A percentile compares a stretch with the other conserved stretches of the same genome.
Conservation (phyloP, 1,139 yeast genomes). For the Geotrichum histeridarum region DNA sequence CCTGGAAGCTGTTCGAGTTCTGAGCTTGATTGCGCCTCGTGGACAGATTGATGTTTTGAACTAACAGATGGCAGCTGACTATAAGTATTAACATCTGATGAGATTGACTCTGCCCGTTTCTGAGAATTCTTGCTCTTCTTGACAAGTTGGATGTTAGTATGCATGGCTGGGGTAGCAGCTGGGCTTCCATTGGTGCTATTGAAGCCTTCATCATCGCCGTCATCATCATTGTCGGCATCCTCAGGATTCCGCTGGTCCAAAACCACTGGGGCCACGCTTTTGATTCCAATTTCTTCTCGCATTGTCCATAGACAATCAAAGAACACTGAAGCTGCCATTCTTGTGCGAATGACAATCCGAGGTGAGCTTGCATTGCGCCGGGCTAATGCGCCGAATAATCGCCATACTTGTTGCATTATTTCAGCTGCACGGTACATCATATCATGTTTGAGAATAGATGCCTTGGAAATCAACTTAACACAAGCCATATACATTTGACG, state of each 20-base stretch:
- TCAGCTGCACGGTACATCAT: constrained; percentile 90
- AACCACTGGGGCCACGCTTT: constrained; percentile 36
- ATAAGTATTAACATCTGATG: too few species aligned
- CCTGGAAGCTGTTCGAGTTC: too few species aligned
- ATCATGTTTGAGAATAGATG: constrained; percentile 83
- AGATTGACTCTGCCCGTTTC: too few species aligned
- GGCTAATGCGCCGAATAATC: constrained; percentile 58
- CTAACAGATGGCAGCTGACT: too few species aligned
- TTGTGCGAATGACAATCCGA: constrained; percentile 55
- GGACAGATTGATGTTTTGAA: too few species aligned
- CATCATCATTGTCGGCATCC: constrained; percentile 21
- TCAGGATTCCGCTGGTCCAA: constrained; percentile 30
- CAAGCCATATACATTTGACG: constrained; percentile 68
- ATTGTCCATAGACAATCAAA: constrained; percentile 83
- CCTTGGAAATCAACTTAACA: constrained; percentile 62
- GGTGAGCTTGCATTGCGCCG: constrained; percentile 35
- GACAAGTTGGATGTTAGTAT: too few species aligned
- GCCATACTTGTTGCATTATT: constrained; percentile 93
- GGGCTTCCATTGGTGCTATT: background rate
- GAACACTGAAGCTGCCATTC: constrained; percentile 89
- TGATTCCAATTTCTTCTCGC: constrained; percentile 70
- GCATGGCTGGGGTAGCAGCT: background rate
- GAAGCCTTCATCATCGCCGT: background rate
- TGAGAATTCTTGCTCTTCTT: too few species aligned
- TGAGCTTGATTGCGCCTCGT: too few species aligned